phyloP scores from a whole-genome alignment of 805 yeast species.

The Maudiozyma saulgeensis region DNA sequence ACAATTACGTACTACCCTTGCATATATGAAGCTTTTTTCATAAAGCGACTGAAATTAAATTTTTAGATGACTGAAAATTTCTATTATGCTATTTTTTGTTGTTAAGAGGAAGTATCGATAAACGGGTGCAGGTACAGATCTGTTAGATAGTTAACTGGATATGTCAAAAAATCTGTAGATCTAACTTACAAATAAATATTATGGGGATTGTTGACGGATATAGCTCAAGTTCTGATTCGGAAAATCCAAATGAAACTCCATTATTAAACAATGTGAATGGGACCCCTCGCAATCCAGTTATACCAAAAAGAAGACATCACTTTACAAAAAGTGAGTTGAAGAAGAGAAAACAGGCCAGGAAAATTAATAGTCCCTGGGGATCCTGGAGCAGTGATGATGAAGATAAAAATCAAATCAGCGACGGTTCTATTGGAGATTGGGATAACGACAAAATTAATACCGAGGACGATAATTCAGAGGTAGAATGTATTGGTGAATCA shows the following conservation, averaged over 20 bases:
- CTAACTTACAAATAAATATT: too few species aligned
- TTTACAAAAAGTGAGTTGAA: constrained; percentile 13
- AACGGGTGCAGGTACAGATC: too few species aligned
- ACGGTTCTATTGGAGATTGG: neutral
- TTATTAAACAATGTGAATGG: too few species aligned
- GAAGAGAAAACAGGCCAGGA: constrained; percentile 13
- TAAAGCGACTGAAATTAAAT: too few species aligned
- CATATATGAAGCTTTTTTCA: too few species aligned
- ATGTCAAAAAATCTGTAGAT: too few species aligned
- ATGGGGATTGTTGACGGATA: constrained; percentile 18
- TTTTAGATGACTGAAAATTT: too few species aligned
- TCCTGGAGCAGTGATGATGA: constrained; percentile 20
- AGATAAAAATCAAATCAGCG: neutral
- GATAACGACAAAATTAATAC: neutral
- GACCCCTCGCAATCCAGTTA: too few species aligned
- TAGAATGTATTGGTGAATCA: neutral
- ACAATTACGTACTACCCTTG: too few species aligned
- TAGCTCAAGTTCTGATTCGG: constrained; percentile 12
- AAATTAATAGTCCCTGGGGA: constrained; percentile 26
- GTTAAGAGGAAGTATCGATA: too few species aligned
- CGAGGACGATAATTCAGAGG: neutral
- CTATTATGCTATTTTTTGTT: too few species aligned
- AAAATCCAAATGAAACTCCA: neutral
- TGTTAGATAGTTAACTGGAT: too few species aligned
- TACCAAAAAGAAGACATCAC: constrained; percentile 5